These are phyloP conservation scores for Eleusine indica DNA, from an alignment of 176 grass and related monocot species.

Conservation along the genomic window DNA sequence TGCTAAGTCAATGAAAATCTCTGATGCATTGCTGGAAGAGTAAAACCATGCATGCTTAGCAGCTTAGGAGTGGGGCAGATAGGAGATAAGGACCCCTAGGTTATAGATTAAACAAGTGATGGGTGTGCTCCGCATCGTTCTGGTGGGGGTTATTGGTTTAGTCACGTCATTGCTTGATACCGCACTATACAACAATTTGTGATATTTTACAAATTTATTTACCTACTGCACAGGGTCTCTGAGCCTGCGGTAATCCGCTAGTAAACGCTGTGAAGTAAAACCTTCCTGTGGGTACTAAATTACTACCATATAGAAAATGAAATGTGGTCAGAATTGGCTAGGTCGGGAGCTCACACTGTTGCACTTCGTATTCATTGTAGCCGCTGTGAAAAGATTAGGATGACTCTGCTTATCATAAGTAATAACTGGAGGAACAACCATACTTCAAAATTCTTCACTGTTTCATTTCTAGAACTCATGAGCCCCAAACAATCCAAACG, in stretches of 20 bases:
- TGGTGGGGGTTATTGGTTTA: constrained; percentile 4
- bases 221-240: neutral
- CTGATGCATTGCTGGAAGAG: constrained; percentile 8
- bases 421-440: neutral
- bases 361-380: neutral
- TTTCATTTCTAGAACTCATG: neutral
- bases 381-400: neutral
- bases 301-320: neutral
- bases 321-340: neutral
- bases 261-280: neutral
- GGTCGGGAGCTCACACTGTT: neutral
- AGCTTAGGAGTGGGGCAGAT: neutral
- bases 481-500: neutral
- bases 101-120: constrained; percentile 16
- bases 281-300: too few species aligned
- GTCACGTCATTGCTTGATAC: constrained; percentile 37
- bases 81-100: neutral
- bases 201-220: neutral
- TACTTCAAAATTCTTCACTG: neutral
- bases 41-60: neutral
- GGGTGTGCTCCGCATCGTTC: constrained; percentile 31
- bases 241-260: neutral
- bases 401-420: neutral
- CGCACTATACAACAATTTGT: neutral
- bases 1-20: constrained; percentile 31